phyloP scores from a whole-genome alignment of 2,329 filamentous ascomycete species.

The Colletotrichum sp. region DNA sequence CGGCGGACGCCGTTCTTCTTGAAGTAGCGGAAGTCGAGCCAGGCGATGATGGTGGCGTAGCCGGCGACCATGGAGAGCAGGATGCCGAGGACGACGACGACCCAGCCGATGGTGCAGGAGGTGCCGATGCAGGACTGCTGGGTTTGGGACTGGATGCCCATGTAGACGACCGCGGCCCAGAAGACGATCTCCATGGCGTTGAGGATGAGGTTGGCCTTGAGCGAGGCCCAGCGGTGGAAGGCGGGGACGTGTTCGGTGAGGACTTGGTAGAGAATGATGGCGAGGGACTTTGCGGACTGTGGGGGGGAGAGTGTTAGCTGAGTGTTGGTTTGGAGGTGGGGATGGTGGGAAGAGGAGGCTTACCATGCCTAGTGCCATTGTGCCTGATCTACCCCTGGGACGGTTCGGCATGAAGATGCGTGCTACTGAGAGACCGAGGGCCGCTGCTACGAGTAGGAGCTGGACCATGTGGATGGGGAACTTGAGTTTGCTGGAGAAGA shows the following conservation, averaged over 20 bases:
- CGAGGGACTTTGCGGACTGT: slow-evolving; percentile 40
- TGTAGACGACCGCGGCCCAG: slow-evolving; percentile 36
- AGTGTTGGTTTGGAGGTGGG: background rate
- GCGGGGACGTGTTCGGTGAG: slow-evolving; percentile 36
- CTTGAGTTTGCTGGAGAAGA: slow-evolving; percentile 7
- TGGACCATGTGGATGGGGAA: slow-evolving; percentile 15
- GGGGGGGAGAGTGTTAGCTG: background rate
- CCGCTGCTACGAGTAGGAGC: background rate
- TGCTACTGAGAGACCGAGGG: slow-evolving; percentile 3
- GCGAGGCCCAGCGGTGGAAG: slow-evolving; percentile 39
- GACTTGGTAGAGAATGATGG: slow-evolving; percentile 45
- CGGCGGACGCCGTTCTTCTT: background rate
- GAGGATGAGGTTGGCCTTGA: slow-evolving; percentile 45
- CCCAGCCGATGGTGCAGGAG: slow-evolving; percentile 14
- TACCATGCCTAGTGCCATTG: slow-evolving; percentile 18
- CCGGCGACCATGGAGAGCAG: slow-evolving; percentile 10
- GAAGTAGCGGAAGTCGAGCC: slow-evolving; percentile 8
- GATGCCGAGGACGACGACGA: slow-evolving; percentile 4
- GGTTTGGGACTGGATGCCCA: slow-evolving; percentile 19
- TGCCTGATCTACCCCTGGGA: slow-evolving; percentile 2
- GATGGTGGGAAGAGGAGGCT: too few relatives aligned
- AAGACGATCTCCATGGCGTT: slow-evolving; percentile 46
- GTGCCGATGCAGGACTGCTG: slow-evolving; percentile 2
- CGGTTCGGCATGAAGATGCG: slow-evolving; percentile 7
- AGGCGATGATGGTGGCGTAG: slow-evolving; percentile 6